Evolutionary conservation across 495 filamentous ascomycete species (phyloP).

Genomic region (Lichina pygmaea): DNA sequence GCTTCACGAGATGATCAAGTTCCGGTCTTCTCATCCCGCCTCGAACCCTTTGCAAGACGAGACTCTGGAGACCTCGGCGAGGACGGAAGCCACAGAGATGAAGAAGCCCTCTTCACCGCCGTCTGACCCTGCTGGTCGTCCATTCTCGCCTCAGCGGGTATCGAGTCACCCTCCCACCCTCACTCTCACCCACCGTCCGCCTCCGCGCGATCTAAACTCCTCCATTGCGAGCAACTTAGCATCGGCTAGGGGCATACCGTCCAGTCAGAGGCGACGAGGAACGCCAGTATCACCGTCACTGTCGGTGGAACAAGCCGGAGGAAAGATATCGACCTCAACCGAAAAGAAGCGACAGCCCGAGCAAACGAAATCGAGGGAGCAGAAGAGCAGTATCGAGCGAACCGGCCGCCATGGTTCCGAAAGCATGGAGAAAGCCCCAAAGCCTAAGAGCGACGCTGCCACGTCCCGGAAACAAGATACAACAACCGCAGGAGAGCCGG

Average conservation of each 20-base stretch:
- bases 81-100: not conserved
- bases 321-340: conserved; percentile 31
- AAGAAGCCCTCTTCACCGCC: not conserved
- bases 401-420: not conserved
- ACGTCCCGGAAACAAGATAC: not conserved
- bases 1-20: conserved; percentile 51
- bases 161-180: conserved; percentile 19
- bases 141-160: conserved; percentile 8
- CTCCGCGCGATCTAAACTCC: conserved; percentile 38
- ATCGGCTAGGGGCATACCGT: conserved; percentile 63
- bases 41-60: conserved; percentile 7
- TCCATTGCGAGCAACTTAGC: conserved; percentile 84
- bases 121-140: not conserved
- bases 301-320: conserved; percentile 47
- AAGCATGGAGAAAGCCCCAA: not conserved
- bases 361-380: not conserved
- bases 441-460: not conserved
- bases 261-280: conserved; percentile 32
- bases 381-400: not conserved
- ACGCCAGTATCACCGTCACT: conserved; percentile 36
- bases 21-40: conserved; percentile 29
- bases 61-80: conserved; percentile 1
- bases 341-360: not conserved
- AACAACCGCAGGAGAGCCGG: not conserved
- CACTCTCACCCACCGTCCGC: conserved; percentile 21